A percentile compares a stretch with the other conserved stretches of the same genome.
Evolutionary conservation across 768 basidiomycete genomes (phyloP).

Genomic region (Mycena filopes): DNA sequence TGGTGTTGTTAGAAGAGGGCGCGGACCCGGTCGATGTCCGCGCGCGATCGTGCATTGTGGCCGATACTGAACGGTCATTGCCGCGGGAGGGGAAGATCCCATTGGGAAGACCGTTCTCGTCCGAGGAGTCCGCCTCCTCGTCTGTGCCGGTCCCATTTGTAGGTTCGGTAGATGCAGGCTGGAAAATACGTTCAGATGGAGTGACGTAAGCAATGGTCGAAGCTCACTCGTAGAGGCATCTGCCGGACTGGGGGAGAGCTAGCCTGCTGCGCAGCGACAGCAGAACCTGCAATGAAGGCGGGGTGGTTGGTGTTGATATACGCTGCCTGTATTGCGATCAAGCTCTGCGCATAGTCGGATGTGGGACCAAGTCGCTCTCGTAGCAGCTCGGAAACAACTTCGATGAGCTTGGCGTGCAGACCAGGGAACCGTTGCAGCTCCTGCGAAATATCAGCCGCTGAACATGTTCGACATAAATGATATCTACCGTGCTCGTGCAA

Average conservation of each 20-base stretch:
- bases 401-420: constrained; percentile 92
- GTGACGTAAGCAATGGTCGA: too few relatives aligned
- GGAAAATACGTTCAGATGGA: too few relatives aligned
- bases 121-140: constrained; percentile 72
- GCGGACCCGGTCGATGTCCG: constrained; percentile 53
- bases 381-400: constrained; percentile 95
- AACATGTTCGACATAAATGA: neutral
- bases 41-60: constrained; percentile 79
- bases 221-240: constrained; percentile 64
- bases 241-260: constrained; percentile 53
- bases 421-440: constrained; percentile 96
- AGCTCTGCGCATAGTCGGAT: constrained; percentile 93
- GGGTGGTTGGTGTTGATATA: constrained; percentile 99
- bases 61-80: constrained; percentile 76
- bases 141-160: constrained; percentile 63
- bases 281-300: constrained; percentile 86
- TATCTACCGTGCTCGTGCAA: constrained; percentile 86
- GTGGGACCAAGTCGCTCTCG: constrained; percentile 96
- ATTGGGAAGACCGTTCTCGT: constrained; percentile 64
- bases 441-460: constrained; percentile 49
- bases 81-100: constrained; percentile 62
- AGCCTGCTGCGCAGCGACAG: constrained; percentile 65
- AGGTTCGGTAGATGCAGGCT: constrained; percentile 76
- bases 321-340: constrained; percentile 97
- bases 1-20: constrained; percentile 41